Evolutionary conservation across 1,284 basidiomycete species (phyloP).

Genomic region (Cryptococcus sp.): DNA sequence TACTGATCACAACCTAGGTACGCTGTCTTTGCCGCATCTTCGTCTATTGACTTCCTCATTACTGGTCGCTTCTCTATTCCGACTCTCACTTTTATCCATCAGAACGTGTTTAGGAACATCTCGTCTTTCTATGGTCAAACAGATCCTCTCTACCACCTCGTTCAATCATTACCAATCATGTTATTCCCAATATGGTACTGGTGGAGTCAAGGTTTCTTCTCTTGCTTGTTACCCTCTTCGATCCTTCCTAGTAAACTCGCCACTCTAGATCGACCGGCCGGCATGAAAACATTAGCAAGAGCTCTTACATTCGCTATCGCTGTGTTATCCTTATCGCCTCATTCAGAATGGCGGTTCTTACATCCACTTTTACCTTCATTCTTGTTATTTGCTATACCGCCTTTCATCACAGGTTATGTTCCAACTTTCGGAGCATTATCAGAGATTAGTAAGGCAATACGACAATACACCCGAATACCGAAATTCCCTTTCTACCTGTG

Average conservation of each 20-base stretch:
- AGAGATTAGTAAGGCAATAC: constrained; percentile 18
- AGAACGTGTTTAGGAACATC: constrained; percentile 77
- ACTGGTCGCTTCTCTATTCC: constrained; percentile 38
- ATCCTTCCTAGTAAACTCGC: constrained; percentile 44
- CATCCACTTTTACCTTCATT: constrained; percentile 87
- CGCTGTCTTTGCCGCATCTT: constrained; percentile 9
- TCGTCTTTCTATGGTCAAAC: constrained; percentile 92
- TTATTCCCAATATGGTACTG: constrained; percentile 70
- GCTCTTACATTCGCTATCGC: constrained; percentile 62
- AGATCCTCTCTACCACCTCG: constrained; percentile 81
- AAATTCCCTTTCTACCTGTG: constrained; percentile 51
- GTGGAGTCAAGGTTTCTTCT: constrained; percentile 55
- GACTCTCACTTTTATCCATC: constrained; percentile 64
- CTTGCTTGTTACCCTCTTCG: constrained; percentile 15
- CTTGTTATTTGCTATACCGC: constrained; percentile 70
- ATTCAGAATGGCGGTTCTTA: constrained; percentile 97
- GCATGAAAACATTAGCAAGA: constrained; percentile 53
- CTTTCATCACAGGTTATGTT: constrained; percentile 56
- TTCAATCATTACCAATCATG: constrained; percentile 79
- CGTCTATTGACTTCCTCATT: constrained; percentile 39
- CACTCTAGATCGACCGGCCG: constrained; percentile 25
- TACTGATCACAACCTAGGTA: no score
- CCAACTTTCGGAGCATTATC: constrained; percentile 35
- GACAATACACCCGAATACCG: constrained; percentile 32
- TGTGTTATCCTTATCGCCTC: constrained; percentile 72